Evolutionary conservation across 1,139 yeast species (phyloP), one percentile per base, ranked within the genome.

Genomic region (Candida dubliniensis): DNA sequence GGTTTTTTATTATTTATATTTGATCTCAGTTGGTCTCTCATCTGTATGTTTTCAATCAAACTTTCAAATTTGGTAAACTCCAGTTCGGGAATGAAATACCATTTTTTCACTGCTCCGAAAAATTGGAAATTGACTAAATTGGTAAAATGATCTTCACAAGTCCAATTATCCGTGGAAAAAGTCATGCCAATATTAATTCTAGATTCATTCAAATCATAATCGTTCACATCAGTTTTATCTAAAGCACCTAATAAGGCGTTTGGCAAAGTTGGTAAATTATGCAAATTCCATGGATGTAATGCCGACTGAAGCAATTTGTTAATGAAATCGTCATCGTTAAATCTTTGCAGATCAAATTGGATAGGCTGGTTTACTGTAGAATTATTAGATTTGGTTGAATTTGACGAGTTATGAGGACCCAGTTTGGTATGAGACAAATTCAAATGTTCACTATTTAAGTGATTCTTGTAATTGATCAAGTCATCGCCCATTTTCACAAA

Each of bases 11-110:
- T 60, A 50, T 66, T 66, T 13, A 60, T 45, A 45, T 62, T 58
- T 3, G 60, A 53, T 43, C 60, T 48, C 32, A 58, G 52, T 31
- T 47, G 44, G 6, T 44, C 40, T 3, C 40, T 41, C 6, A 38
- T 31, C 31, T 54, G 58, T 1, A 60, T 47, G 31, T 63, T 62
- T 30, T 36, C 38, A 1, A 68, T 23, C 23, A 82, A 63, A 0
- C 54, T 51, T 57, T 89, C 95, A 58, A 84, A 87, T 48, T 76
- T 76, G 8, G 69, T 78, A 41, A 83, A 80, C 44, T 81, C 82
- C 50, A 70, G 69, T n/a, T 87, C 89, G 0, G 93, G 84, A 14
- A 90, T 77, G 36, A 89, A 81, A 55, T 84, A 87, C 95, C 96
- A 87, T n/a, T 84, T 67, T 56, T 82, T 84, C 24, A 77, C 66